These are phyloP conservation scores for Nannochloris sp. DNA, from an alignment of 139 green algal genomes.

Conservation along the genomic window DNA sequence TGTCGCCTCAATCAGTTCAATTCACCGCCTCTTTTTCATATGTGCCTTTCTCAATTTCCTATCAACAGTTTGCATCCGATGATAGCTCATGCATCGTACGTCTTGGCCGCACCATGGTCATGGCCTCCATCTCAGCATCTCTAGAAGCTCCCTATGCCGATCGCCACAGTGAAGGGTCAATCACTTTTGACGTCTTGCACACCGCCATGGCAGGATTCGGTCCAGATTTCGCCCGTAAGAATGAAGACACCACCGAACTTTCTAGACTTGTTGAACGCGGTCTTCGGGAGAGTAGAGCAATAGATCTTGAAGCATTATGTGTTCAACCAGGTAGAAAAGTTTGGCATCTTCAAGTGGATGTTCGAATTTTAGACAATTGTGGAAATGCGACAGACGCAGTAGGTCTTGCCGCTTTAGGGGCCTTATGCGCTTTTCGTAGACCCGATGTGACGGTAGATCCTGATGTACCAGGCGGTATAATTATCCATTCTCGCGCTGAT, in stretches of 20 bases:
- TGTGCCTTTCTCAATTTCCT: not conserved
- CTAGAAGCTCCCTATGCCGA: constrained; percentile 66
- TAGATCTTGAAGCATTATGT: constrained; percentile 84
- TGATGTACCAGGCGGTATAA: constrained; percentile 27
- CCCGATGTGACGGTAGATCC: constrained; percentile 56
- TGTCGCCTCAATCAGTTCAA: not conserved
- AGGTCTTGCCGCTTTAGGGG: constrained; percentile 63
- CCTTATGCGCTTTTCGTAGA: constrained; percentile 67
- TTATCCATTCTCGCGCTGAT: constrained; percentile 45
- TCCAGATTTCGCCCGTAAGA: constrained; percentile 4
- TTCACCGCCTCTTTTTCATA: not conserved
- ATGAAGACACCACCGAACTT: constrained; percentile 61
- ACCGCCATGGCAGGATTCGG: constrained; percentile 24
- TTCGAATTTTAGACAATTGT: constrained; percentile 69
- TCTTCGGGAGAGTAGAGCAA: constrained; percentile 60
- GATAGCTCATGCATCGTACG: constrained; percentile 52
- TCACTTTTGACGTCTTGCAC: constrained; percentile 76
- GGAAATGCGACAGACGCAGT: constrained; percentile 76
- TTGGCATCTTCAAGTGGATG: constrained; percentile 69
- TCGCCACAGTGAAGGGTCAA: constrained; percentile 59
- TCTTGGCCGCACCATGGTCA: constrained; percentile 65
- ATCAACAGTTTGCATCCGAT: constrained; percentile 24
- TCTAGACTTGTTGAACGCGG: constrained; percentile 62
- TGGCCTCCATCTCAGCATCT: constrained; percentile 49
- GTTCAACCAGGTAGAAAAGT: constrained; percentile 67